phyloP scores from a whole-genome alignment of 2,329 filamentous ascomycete genomes.

The Phyllosticta paracitricarpa region DNA sequence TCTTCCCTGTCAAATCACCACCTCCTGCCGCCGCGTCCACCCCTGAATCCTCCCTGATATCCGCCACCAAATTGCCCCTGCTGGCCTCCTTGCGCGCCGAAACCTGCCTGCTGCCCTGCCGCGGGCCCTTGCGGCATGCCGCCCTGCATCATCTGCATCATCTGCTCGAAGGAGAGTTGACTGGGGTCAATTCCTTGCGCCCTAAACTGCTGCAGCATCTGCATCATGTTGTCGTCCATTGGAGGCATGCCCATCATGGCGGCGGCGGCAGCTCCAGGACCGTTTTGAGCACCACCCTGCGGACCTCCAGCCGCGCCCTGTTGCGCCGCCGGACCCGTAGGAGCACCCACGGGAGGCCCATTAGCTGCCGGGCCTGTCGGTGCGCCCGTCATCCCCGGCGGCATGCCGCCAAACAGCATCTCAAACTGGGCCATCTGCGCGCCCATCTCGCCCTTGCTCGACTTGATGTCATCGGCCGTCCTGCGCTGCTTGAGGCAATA shows the following conservation, averaged over 20 bases:
- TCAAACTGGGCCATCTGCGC: slow-evolving; percentile 54
- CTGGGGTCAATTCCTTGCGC: slow-evolving; percentile 43
- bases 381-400: slow-evolving; percentile 16
- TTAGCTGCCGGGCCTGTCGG: slow-evolving; percentile 18
- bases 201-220: slow-evolving; percentile 47
- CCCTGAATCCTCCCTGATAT: slow-evolving; percentile 6
- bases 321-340: slow-evolving; percentile 20
- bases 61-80: slow-evolving; percentile 8
- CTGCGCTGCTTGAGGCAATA: slow-evolving; percentile 84
- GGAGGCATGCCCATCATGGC: slow-evolving; percentile 31
- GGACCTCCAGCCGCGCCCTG: slow-evolving; percentile 1
- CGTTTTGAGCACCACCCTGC: slow-evolving; percentile 5
- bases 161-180: slow-evolving; percentile 43
- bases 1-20: not conserved
- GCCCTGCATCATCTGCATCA: slow-evolving; percentile 45
- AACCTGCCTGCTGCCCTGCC: slow-evolving; percentile 5
- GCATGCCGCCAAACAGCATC: slow-evolving; percentile 35
- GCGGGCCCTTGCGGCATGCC: slow-evolving; percentile 8
- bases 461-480: slow-evolving; percentile 65
- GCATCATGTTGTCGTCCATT: slow-evolving; percentile 48
- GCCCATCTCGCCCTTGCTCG: slow-evolving; percentile 63
- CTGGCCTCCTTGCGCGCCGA: slow-evolving; percentile 2
- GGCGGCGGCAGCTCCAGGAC: slow-evolving; percentile 13
- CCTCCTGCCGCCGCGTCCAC: slow-evolving; percentile 5
- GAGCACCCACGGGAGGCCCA: slow-evolving; percentile 16